Base-by-base conservation (phyloP, 106 monocot species). In the Dioscorea dumetorum region DNA sequence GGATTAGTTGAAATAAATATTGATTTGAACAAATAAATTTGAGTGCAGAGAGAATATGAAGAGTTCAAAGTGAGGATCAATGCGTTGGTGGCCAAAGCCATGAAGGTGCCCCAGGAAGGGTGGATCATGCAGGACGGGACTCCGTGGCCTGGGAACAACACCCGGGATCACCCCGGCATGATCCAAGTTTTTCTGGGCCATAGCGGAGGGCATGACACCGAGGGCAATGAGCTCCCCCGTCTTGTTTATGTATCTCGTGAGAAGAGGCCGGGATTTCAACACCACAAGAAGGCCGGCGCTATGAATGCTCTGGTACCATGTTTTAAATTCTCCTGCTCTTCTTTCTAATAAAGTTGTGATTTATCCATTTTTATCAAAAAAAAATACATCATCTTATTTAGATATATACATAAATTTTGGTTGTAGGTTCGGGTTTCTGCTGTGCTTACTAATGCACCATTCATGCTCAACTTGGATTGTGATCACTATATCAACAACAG, bases 241-340 rank as follows among this genome's bases (percentile, higher is more conserved):
- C 95, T 97, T 4, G 95, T 97, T 49, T 97, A 97, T 53, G 95
- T 91, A 52, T 97, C 95, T 23, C 88, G 95, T 68, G 95, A 95
- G 81, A 95, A 95, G 73, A 79, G 95, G 11, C 95, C 95, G 13
- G 95, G 95, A 1, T 97, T 91, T 53, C 86, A 97, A 67, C 95
- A 97, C 64, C 95, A 97, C 73, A 97, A 97, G 91, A 97, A 97
- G 68, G 95, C 95, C 14, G 95, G 95, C 21, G 95, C 95, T 69
- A 97, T 97, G 95, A 97, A 97, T 62, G 81, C 95, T 49, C 69
- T 97, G 81, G 95, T 97, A 77, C 12, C 22, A 62, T 33, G 6
- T 33, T 23, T 59, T 20, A 0, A 20, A 20, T 21, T 20, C 7
- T 58, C 2, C 58, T 4, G 8, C 16, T 2, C 14, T 58, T 58